Base-by-base conservation (phyloP, 2,329 filamentous ascomycete species). In the Fusarium hainanense region DNA sequence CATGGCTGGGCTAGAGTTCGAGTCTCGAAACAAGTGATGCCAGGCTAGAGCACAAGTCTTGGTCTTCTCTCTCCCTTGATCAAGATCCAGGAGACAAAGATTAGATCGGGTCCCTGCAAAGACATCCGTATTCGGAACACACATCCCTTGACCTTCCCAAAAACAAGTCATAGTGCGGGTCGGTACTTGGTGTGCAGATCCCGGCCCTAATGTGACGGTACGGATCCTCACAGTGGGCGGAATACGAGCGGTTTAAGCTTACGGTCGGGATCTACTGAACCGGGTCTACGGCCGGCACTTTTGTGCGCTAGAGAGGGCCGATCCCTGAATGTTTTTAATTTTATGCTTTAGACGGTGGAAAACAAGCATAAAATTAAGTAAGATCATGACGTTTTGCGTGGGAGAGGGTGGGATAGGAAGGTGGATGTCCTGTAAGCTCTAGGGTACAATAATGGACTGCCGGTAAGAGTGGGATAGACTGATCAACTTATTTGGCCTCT, bases 1-100 rank as follows among this genome's bases (percentile, higher is more conserved):
- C 75, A 77, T 77, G 54, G n/a, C 16, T 40, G 34, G 20, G 16
- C 16, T 40, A 21, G 20, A 30, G 28, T 8, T 41, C 40, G 44
- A 49, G 30, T 47, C 7, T 23, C 18, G 37, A 27, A 30, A 42
- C 32, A 20, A 63, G 32, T 32, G 21, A 47, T n/a, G n/a, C 21
- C 42, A 46, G 16, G 27, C 47, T 41, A 18, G 14, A 55, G 28
- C 23, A 40, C n/a, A 41, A 7, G 21, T 46, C 40, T 54, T 32
- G 14, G 20, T 28, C 12, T 28, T 28, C 32, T 20, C 25, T 41
- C 32, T 34, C 41, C n/a, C 23, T 27, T 14, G 32, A 10, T n/a
- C 43, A 49, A 56, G 21, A 34, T 6, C 28, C 21, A 42, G 28
- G 11, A 32, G 47, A 28, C 28, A 13, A 27, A 11, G 13, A n/a